Conservation (phyloP, 2,329 filamentous ascomycete species). For the Fusarium succisae region DNA sequence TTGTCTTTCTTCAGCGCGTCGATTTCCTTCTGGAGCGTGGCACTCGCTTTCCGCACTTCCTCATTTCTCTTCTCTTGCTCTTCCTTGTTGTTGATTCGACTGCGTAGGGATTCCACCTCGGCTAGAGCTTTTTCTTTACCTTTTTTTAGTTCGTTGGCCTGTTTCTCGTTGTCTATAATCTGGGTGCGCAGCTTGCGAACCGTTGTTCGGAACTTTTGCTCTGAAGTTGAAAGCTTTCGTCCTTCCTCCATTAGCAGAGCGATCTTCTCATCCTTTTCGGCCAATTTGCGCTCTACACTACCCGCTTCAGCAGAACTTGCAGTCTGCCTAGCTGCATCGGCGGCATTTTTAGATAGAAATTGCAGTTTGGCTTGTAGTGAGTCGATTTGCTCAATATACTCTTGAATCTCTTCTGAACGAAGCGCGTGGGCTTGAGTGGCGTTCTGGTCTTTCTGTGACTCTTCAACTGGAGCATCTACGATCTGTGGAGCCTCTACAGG, state of each 20-base stretch:
- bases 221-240: slow-evolving; percentile 83
- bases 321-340: slow-evolving; percentile 77
- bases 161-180: slow-evolving; percentile 72
- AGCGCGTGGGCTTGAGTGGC: slow-evolving; percentile 39
- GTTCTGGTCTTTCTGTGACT: slow-evolving; percentile 23
- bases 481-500: neutral
- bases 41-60: slow-evolving; percentile 63
- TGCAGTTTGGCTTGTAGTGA: slow-evolving; percentile 90
- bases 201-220: slow-evolving; percentile 83
- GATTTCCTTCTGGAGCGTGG: slow-evolving; percentile 55
- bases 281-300: slow-evolving; percentile 79
- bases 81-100: slow-evolving; percentile 59
- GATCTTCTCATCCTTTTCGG: slow-evolving; percentile 91
- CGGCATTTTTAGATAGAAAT: slow-evolving; percentile 83
- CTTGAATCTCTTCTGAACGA: slow-evolving; percentile 83
- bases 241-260: slow-evolving; percentile 92
- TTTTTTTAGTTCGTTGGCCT: slow-evolving; percentile 66
- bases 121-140: slow-evolving; percentile 67
- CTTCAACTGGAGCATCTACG: neutral
- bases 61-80: slow-evolving; percentile 64
- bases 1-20: slow-evolving; percentile 58
- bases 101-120: slow-evolving; percentile 59
- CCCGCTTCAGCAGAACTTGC: slow-evolving; percentile 70
- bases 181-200: slow-evolving; percentile 83
- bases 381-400: slow-evolving; percentile 89